Base-by-base conservation (phyloP, 1,284 basidiomycete genomes). In the Phlebopus sp. region DNA sequence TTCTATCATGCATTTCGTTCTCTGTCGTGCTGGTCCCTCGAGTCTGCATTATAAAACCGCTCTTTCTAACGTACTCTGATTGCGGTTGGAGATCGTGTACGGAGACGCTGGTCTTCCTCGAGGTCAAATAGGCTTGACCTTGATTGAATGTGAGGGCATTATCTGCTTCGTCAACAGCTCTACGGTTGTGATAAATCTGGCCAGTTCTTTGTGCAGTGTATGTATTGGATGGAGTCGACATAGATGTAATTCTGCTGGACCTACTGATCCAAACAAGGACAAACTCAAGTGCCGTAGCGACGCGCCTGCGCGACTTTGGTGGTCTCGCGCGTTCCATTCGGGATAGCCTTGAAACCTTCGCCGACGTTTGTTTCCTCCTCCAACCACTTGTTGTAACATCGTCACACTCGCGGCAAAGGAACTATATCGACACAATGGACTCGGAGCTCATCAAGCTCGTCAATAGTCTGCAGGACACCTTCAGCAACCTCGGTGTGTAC, bases 391-490 rank as follows among this genome's bases (percentile, higher is more conserved):
- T 38, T 9, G 37, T 29, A 45, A 21, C n/a, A 38, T n/a, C 27
- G 25, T 15, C 31, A 25, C 43, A n/a, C 39, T 19, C 8, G 45
- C 42, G 27, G 17, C 37, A 21, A 46, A 35, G 32, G 18, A 7
- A 34, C 37, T 52, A 44, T 42, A 48, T 66, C 67, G 34, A 10
- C 51, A 78, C 57, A 55, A 92, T 95, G 92, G 92, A 96, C 70
- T 82, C 86, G 44, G 94, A 97, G 69, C 83, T 98, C 58, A 99
- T 98, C 61, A 86, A 88, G 59, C 82, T 97, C 19, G 96, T 98
- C 45, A 98, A 98, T 75, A 90, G 88, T 73, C 86, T 99, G 40
- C 96, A 98, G 72, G 88, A 90, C 59, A 90, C 87, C 46, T 91
- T 90, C 71, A 79, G 75, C 66, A 90, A 90, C 62, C 78, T 90